Percentiles rank a stretch among this genome's conserved stretches.
phyloP scores from a whole-genome alignment of 805 yeast genomes.

The Candida manassasensis region DNA sequence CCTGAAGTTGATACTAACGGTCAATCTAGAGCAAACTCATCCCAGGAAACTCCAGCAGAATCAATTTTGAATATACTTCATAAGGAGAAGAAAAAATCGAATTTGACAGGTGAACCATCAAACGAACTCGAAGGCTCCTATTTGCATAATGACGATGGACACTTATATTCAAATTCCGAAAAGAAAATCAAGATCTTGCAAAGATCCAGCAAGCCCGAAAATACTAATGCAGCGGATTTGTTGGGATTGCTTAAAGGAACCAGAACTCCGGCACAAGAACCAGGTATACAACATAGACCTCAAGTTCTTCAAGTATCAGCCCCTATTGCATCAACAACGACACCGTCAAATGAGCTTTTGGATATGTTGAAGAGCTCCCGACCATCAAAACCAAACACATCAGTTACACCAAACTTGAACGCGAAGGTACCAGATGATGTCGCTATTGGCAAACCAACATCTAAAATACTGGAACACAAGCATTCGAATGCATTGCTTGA shows the following conservation, averaged over 20 bases:
- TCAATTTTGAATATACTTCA: slow-evolving; percentile 4
- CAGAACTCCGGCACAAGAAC: neutral
- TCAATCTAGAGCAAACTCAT: neutral
- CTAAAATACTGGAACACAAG: neutral
- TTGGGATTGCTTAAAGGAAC: slow-evolving; percentile 7
- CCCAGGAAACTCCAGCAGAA: slow-evolving; percentile 1
- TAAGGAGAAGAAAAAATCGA: slow-evolving; percentile 4
- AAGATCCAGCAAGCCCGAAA: slow-evolving; percentile 13
- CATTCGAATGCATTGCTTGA: slow-evolving; percentile 3
- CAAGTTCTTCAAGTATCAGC: neutral
- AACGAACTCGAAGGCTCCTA: slow-evolving; percentile 22
- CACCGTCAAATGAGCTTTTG: slow-evolving; percentile 14
- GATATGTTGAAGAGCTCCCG: slow-evolving; percentile 12
- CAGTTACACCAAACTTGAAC: too few relatives aligned
- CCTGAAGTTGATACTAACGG: neutral
- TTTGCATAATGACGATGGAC: slow-evolving; percentile 1
- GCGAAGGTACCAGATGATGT: too few relatives aligned
- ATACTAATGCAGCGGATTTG: slow-evolving; percentile 6
- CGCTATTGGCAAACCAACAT: neutral
- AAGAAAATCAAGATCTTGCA: slow-evolving; percentile 28
- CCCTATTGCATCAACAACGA: slow-evolving; percentile 1
- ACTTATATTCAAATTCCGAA: slow-evolving; percentile 12
- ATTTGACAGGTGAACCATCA: slow-evolving; percentile 14
- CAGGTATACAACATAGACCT: neutral
- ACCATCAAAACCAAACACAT: too few relatives aligned